Evolutionary conservation across 2,329 filamentous ascomycete genomes (phyloP), one percentile per base, ranked within the genome.

Genomic region (Torrubiella hemipterigena): DNA sequence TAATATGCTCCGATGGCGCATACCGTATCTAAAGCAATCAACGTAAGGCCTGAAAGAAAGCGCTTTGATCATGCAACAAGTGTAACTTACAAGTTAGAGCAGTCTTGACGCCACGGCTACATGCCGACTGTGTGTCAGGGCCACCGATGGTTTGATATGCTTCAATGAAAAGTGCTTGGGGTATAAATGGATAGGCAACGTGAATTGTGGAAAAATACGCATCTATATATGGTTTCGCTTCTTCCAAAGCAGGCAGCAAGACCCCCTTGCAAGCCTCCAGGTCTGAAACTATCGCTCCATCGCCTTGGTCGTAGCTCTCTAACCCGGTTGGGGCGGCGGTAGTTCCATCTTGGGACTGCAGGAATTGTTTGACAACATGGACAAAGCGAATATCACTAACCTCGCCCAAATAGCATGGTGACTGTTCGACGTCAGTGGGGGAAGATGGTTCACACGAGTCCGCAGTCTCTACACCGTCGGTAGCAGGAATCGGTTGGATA

Each of bases 361-460:
- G 35, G n/a, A 45, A 35, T 12, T 42, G 40, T 40, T 51, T 47
- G 12, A 55, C 42, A 5, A 49, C 37, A 22, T 56, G 49, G 38
- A 54, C 54, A 33, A 57, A 56, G 21, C 46, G 46, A 15, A 57
- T 47, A 24, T 57, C 54, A 39, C 52, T 56, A n/a, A 51, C 51
- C 31, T 55, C 51, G 21, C 54, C 55, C 2, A 56, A 39, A 34
- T 54, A 56, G 6, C 49, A 14, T 20, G 25, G 17, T 22, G 29
- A 10, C 12, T n/a, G 8, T 22, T 10, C 11, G 12, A 12, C 17
- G 5, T n/a, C 12, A 7, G 15, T 30, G 29, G 14, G 41, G 7
- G 36, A 27, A 28, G 16, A 27, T 12, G 18, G 11, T 6, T 19
- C 17, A 29, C 11, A 27, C n/a, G n/a, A n/a, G n/a, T n/a, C n/a